Conservation (phyloP, 305 asterid species). For the Solanum hybrid region DNA sequence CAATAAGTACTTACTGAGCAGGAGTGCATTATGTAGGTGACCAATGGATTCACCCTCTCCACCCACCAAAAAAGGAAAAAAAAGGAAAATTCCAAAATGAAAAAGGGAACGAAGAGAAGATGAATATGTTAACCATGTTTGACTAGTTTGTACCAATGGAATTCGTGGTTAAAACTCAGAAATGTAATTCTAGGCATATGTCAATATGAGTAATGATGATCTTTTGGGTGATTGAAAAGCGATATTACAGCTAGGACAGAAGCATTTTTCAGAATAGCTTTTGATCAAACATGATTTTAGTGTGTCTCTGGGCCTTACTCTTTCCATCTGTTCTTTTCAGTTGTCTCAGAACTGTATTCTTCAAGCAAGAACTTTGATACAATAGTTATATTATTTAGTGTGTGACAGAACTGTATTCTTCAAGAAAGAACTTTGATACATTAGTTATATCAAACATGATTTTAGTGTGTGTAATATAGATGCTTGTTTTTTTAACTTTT, state of each 20-base stretch:
- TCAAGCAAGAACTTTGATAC: neutral
- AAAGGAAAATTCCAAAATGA: neutral
- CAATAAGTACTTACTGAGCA: neutral
- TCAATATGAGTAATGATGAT: neutral
- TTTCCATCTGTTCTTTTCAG: neutral
- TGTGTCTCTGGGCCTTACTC: neutral
- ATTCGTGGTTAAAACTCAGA: neutral
- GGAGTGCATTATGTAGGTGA: neutral
- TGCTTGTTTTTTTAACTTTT: neutral
- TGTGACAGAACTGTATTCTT: neutral
- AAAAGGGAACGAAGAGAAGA: neutral
- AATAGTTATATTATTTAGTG: neutral
- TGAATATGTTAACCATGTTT: neutral
- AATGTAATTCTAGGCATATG: neutral
- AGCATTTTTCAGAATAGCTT: neutral
- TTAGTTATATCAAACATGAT: neutral
- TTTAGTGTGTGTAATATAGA: neutral
- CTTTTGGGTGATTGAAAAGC: neutral
- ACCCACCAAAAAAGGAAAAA: neutral
- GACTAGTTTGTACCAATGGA: neutral
- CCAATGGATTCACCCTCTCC: neutral
- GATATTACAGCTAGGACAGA: neutral
- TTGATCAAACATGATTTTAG: neutral
- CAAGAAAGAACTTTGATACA: neutral
- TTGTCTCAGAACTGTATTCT: neutral